Evolutionary conservation across 768 basidiomycete species (phyloP), one percentile per base, ranked within the genome.

Genomic region (Thelephora ganbajun): DNA sequence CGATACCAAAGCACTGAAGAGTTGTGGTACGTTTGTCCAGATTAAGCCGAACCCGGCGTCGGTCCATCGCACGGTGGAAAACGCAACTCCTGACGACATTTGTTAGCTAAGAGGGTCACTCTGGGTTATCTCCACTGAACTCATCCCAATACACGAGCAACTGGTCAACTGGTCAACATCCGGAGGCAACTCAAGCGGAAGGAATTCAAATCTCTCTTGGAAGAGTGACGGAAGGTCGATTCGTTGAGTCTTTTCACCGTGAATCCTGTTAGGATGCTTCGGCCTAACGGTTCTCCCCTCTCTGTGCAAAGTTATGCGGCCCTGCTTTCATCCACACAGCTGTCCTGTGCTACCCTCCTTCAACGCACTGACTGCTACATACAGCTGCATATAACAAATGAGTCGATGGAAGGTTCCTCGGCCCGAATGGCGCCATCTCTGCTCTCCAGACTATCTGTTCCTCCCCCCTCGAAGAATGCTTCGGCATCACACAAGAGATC

Each of bases 151-250:
- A 46, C 92, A 99, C 63, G 84, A 93, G 62, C 77, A 79, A 53
- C 72, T 99, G 14, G n/a, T n/a, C n/a, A n/a, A n/a, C n/a, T n/a
- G n/a, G 83, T 99, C 37, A 80, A 76, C 26, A 72, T 97, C 48
- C 80, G 96, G 49, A 80, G 93, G 54, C 83, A 91, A 42, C 42
- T 14, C 50, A 51, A 26, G 54, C 55, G 1, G 53, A 50, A 57
- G 12, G 93, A 96, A 62, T 73, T 94, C 49, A 92, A 93, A 65
- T 82, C 87, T 39, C 65, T 97, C 41, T 76, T 86, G 48, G 91
- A 96, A 61, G 96, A 98, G 58, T 72, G 98, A 47, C 76, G 94
- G 48, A 88, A 84, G 66, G 93, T 99, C 55, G 96, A 99, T 69
- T 83, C 85, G 83, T 89, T 83, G 76, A 81, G 86, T 84, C 64